Evolutionary conservation across 2,329 filamentous ascomycete genomes (phyloP), one percentile per base, ranked within the genome.

Genomic region (Grosmannia huntii): DNA sequence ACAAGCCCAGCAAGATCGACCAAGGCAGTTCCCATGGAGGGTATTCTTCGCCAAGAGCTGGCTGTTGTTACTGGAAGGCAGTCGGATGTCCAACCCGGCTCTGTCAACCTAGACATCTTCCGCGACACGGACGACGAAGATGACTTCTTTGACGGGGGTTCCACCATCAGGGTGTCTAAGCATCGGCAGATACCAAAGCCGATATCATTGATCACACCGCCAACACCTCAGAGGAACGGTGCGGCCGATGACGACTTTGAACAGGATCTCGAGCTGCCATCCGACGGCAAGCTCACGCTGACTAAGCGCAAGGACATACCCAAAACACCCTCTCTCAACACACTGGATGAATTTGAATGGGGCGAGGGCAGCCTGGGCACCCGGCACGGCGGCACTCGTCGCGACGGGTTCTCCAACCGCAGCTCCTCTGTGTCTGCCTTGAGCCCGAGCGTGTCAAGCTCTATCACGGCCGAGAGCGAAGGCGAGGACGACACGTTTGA

Each of bases 401-500:
- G 89, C 65, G 89, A 92, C 66, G 81, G 79, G n/a, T 83, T 83
- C 48, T 91, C 89, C 54, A 84, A 85, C 66, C 84, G 89, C 66
- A 94, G 89, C 73, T 96, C 90, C 1, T 92, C 90, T 21, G 84
- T 86, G 41, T 96, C 91, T 46, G 89, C 89, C 31, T 80, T 96
- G 69, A 97, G 92, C 68, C 92, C 94, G 16, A 97, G 91, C 69
- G 81, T 95, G 58, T 89, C 90, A 23, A 97, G 92, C 70, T 94
- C 89, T 62, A 84, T 95, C 65, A 96, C 90, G 1, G 81, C 83
- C 11, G 94, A 96, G 73, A 97, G 91, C 67, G 92, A 96, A 68
- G 91, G 91, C 67, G 92, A 96, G 68, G 91, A 96, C 64, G 92
- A 97, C 70, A 87, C 88, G 7, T 81, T 97, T 60, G 89, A 94